Base-by-base conservation (phyloP, 2,329 filamentous ascomycete genomes). In the Penicillium sp. region DNA sequence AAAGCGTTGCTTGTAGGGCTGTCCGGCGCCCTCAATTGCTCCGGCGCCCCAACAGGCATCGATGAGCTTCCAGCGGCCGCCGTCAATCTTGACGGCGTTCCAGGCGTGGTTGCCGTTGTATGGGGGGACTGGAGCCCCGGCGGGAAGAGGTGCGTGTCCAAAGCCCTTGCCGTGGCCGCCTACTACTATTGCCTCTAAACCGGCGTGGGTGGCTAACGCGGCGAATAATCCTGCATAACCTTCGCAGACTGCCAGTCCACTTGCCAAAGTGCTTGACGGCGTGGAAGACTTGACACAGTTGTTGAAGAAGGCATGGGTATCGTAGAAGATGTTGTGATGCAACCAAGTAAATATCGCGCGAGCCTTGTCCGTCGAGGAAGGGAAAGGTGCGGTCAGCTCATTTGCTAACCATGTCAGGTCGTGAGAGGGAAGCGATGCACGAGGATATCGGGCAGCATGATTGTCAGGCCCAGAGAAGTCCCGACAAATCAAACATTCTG, bases 1-100 rank as follows among this genome's bases (percentile, higher is more conserved):
- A 67, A 96, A 95, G 3, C 75, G 66, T 59, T 86, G 80, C 36
- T 79, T 79, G 71, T 90, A 96, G 1, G 75, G 69, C 49, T 78
- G 71, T 13, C 75, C 76, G 63, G 68, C 52, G 1, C 74, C 75
- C 36, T 76, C 70, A 8, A 95, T 71, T 54, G 81, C 76, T 2
- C 92, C 92, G 0, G 92, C 89, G 33, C 93, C 93, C 93, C 93
- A 99, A 66, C 92, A 97, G 0, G 87, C 72, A 63, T 99, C 93
- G 41, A 97, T 73, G 1, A 97, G 79, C 70, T 96, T 95, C 92
- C 92, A 97, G 56, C 83, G 81, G 2, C 88, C 89, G 22, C 84
- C 81, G 61, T 97, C 92, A 50, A 97, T 89, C 43, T 83, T 80
- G 6, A 96, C 89, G 0, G 88, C 91, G 63, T 95, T 96, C 93